phyloP scores from a whole-genome alignment of 306 rosid species.

The Glycine latifolia region DNA sequence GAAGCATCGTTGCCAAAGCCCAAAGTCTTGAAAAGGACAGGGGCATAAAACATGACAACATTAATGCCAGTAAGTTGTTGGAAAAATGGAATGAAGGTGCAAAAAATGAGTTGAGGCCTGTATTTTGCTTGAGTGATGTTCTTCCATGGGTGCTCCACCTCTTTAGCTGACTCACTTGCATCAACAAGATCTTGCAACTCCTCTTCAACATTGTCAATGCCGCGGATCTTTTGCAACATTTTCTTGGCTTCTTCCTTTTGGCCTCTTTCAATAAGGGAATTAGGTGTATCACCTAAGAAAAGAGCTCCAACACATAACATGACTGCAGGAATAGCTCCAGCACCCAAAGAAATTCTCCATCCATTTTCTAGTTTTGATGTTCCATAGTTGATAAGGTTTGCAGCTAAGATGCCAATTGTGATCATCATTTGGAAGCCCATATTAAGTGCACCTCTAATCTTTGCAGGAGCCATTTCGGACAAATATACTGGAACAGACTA shows the following conservation, averaged over 20 bases:
- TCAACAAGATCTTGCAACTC: conserved; percentile 43
- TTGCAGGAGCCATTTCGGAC: conserved; percentile 52
- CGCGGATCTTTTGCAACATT: too few species aligned
- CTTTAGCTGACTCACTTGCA: conserved; percentile 3
- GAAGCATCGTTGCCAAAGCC: conserved; percentile 42
- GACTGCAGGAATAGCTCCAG: too few species aligned
- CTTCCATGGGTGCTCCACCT: too few species aligned
- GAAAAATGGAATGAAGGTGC: background rate
- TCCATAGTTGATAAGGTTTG: background rate
- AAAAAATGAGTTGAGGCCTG: too few species aligned
- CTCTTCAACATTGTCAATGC: too few species aligned
- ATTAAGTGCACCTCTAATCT: conserved; percentile 49
- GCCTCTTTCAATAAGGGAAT: too few species aligned
- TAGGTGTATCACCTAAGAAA: too few species aligned
- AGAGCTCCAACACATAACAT: too few species aligned
- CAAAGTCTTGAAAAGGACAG: conserved; percentile 33
- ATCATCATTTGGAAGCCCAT: conserved; percentile 52
- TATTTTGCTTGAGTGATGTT: too few species aligned
- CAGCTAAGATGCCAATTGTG: conserved; percentile 50
- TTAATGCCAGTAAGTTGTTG: conserved; percentile 37
- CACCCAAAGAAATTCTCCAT: too few species aligned
- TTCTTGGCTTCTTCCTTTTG: too few species aligned
- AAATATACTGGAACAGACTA: conserved; percentile 46
- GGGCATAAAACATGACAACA: conserved; percentile 42
- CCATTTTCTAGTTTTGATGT: too few species aligned